A percentile compares a stretch with the other conserved stretches of the same genome.
Evolutionary conservation across 805 yeast species (phyloP).

Genomic region (Metschnikowia chrysomelidarum): DNA sequence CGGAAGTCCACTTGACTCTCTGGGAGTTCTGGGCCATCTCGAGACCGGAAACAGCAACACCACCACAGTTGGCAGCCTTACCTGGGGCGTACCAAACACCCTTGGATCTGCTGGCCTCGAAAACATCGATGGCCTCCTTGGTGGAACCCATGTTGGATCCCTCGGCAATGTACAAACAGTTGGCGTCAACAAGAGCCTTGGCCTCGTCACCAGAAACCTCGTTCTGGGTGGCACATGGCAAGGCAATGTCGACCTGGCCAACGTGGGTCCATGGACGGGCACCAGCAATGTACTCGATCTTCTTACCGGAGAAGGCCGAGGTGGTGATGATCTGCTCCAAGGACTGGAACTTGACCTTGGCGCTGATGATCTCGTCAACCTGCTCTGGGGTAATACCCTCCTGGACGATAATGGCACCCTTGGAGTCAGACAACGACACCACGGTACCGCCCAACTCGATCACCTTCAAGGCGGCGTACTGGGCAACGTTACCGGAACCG

Average conservation of each 20-base stretch:
- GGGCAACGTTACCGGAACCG: constrained; percentile 99
- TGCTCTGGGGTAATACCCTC: constrained; percentile 84
- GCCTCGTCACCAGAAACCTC: constrained; percentile 98
- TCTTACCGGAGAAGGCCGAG: constrained; percentile 53
- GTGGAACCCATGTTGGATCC: constrained; percentile 99
- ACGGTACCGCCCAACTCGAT: constrained; percentile 96
- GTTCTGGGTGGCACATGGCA: constrained; percentile 98
- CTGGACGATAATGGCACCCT: constrained; percentile 80
- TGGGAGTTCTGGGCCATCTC: constrained; percentile 99
- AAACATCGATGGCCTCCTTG: constrained; percentile 92
- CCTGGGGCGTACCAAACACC: constrained; percentile 98
- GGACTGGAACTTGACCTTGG: constrained; percentile 75
- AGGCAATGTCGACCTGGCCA: constrained; percentile 90
- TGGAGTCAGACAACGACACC: constrained; percentile 91
- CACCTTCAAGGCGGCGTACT: constrained; percentile 96
- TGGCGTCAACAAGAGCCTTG: constrained; percentile 86
- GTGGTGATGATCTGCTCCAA: constrained; percentile 65
- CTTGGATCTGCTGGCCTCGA: constrained; percentile 74
- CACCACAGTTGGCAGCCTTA: constrained; percentile 99
- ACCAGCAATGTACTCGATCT: constrained; percentile 82
- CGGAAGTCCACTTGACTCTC: constrained; percentile 85
- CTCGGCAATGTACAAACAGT: constrained; percentile 92
- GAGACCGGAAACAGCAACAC: constrained; percentile 97
- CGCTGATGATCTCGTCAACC: constrained; percentile 68
- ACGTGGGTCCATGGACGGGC: constrained; percentile 96